Percentiles rank a stretch among this genome's conserved stretches.
Evolutionary conservation across 345 rosid species (phyloP).

Genomic region (Eutrema heterophyllum): DNA sequence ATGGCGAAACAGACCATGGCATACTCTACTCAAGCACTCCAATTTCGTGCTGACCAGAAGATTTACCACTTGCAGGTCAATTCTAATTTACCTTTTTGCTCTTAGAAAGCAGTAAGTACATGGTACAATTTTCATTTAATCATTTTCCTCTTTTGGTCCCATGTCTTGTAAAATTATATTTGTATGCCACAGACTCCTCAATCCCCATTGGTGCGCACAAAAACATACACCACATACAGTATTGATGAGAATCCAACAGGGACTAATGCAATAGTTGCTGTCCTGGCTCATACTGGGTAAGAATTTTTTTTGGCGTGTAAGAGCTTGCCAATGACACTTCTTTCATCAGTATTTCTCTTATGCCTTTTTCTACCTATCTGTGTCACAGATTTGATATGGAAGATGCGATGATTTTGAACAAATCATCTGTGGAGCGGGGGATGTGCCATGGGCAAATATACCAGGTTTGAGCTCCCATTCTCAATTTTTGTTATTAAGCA

Average conservation of each 20-base stretch:
- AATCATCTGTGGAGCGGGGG: conserved; percentile 92
- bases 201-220: conserved; percentile 82
- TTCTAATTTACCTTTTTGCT: background rate
- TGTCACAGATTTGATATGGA: conserved; percentile 88
- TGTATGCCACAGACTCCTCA: conserved; percentile 81
- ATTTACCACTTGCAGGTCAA: conserved; percentile 89
- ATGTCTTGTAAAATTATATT: background rate
- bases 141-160: background rate
- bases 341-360: background rate
- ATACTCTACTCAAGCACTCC: conserved; percentile 79
- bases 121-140: conserved; percentile 8
- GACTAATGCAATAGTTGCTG: conserved; percentile 98
- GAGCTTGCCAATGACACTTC: background rate
- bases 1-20: conserved; percentile 99
- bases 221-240: conserved; percentile 60
- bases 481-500: background rate
- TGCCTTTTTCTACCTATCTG: background rate
- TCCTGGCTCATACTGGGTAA: conserved; percentile 93
- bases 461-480: conserved; percentile 52
- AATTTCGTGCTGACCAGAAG: conserved; percentile 89
- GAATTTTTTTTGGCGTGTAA: background rate
- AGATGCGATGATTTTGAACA: conserved; percentile 98
- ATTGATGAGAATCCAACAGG: conserved; percentile 88
- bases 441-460: conserved; percentile 97
- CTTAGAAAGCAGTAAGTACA: background rate